Evolutionary conservation across 768 basidiomycete genomes (phyloP).

Genomic region (Mycena rebaudengoi): DNA sequence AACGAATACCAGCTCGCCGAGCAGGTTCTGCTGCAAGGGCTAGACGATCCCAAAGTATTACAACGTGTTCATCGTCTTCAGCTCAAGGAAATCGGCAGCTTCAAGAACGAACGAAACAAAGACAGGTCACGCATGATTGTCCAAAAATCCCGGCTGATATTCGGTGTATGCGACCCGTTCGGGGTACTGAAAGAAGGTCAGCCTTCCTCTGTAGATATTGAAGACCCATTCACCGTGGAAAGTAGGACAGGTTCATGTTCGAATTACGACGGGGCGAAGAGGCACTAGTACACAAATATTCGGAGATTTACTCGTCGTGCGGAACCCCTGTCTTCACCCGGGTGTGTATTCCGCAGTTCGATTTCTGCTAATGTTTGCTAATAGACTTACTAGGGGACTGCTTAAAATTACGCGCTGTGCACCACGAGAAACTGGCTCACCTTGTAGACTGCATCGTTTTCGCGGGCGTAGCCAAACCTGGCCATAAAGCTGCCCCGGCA

Average conservation of each 20-base stretch:
- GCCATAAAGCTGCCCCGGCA: slow-evolving; percentile 68
- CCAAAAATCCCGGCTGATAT: slow-evolving; percentile 67
- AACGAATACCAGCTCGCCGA: slow-evolving; percentile 60
- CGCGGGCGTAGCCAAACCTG: slow-evolving; percentile 62
- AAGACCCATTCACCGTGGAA: no score
- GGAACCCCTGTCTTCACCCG: slow-evolving; percentile 77
- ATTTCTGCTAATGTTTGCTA: not conserved
- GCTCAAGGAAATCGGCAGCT: slow-evolving; percentile 57
- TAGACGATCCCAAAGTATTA: slow-evolving; percentile 54
- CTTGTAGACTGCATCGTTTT: slow-evolving; percentile 76
- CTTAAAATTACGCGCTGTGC: slow-evolving; percentile 67
- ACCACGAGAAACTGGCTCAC: slow-evolving; percentile 58
- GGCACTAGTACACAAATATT: slow-evolving; percentile 66
- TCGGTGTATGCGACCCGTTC: slow-evolving; percentile 75
- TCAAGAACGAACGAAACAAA: slow-evolving; percentile 60
- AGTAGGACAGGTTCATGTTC: slow-evolving; percentile 72
- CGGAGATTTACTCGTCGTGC: slow-evolving; percentile 68
- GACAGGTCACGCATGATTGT: slow-evolving; percentile 67
- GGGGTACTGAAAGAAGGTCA: slow-evolving; percentile 67
- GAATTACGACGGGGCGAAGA: slow-evolving; percentile 59
- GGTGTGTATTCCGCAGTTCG: slow-evolving; percentile 41
- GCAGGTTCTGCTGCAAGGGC: slow-evolving; percentile 60
- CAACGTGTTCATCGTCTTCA: slow-evolving; percentile 55
- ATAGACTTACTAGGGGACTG: slow-evolving; percentile 57
- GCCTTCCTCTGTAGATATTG: no score